Conservation (phyloP, 2,329 filamentous ascomycete species). For the Teratosphaeria viscida region DNA sequence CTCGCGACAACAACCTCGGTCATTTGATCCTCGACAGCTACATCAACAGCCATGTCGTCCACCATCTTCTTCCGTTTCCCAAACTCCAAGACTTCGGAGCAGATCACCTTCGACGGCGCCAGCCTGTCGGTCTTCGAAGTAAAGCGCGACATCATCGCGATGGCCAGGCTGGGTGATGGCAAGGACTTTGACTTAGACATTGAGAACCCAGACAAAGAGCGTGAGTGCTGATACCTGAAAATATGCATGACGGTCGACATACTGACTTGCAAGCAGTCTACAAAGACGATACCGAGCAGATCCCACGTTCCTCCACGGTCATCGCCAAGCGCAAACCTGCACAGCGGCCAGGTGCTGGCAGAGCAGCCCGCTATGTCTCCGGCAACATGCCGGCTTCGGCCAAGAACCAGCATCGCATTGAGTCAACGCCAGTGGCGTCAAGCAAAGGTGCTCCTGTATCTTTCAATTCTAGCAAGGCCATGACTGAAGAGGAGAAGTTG, state of each 20-base stretch:
- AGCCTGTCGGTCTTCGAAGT: slow-evolving; percentile 97
- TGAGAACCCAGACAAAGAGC: slow-evolving; percentile 66
- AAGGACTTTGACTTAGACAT: slow-evolving; percentile 94
- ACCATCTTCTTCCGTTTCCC: slow-evolving; percentile 99
- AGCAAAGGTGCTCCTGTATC: slow-evolving; percentile 36
- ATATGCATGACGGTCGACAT: slow-evolving; percentile 10
- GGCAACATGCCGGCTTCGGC: slow-evolving; percentile 89
- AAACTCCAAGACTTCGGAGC: slow-evolving; percentile 88
- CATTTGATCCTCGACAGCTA: background rate
- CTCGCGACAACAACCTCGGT: background rate
- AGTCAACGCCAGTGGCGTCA: slow-evolving; percentile 44
- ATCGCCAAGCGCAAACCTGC: slow-evolving; percentile 81
- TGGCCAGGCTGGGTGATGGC: slow-evolving; percentile 87
- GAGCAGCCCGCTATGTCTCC: slow-evolving; percentile 88
- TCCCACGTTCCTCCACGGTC: slow-evolving; percentile 87
- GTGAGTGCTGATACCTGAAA: background rate
- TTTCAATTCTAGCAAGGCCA: slow-evolving; percentile 54
- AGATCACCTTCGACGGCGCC: slow-evolving; percentile 94
- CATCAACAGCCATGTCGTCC: slow-evolving; percentile 62
- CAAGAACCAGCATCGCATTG: slow-evolving; percentile 64
- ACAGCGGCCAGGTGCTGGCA: slow-evolving; percentile 71
- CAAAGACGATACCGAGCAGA: slow-evolving; percentile 95
- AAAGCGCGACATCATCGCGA: slow-evolving; percentile 95
- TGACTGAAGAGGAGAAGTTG: slow-evolving; percentile 91
- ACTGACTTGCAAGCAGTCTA: slow-evolving; percentile 53